phyloP scores from a whole-genome alignment of 108 stramenopile species.

The Conticribra weissflogii region DNA sequence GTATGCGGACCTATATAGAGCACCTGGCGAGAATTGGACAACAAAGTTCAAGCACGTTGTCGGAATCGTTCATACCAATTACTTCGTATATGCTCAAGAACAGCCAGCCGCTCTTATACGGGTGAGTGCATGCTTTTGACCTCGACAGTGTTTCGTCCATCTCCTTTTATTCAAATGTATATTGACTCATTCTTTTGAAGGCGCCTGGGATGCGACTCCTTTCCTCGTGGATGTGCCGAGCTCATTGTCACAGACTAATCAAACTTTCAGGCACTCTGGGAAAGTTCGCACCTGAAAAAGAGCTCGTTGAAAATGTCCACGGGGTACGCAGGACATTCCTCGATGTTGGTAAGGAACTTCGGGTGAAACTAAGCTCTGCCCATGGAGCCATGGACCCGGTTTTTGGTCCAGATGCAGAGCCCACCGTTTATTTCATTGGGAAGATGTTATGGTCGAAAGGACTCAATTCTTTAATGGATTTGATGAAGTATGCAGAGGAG shows the following conservation, averaged over 20 bases:
- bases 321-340: slow-evolving; percentile 84
- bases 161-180: too few relatives aligned
- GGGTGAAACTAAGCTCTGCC: slow-evolving; percentile 13
- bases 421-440: slow-evolving; percentile 89
- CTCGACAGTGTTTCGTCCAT: background rate
- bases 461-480: slow-evolving; percentile 77
- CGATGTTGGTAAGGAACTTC: slow-evolving; percentile 50
- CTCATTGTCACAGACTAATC: slow-evolving; percentile 88
- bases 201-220: slow-evolving; percentile 78
- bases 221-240: slow-evolving; percentile 83
- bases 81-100: slow-evolving; percentile 84
- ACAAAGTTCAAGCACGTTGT: slow-evolving; percentile 91
- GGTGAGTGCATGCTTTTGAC: slow-evolving; percentile 32
- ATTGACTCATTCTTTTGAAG: slow-evolving; percentile 10
- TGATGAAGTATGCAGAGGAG: slow-evolving; percentile 81
- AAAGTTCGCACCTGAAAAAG: slow-evolving; percentile 82
- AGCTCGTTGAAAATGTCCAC: slow-evolving; percentile 91
- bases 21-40: slow-evolving; percentile 76
- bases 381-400: slow-evolving; percentile 46
- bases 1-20: too few relatives aligned
- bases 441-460: slow-evolving; percentile 94
- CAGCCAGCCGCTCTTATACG: slow-evolving; percentile 82
- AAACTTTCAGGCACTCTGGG: slow-evolving; percentile 82
- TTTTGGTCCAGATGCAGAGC: slow-evolving; percentile 58
- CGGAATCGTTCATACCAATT: slow-evolving; percentile 93